phyloP scores from a whole-genome alignment of 768 basidiomycete genomes.

The Phanerodontia chrysosporium region DNA sequence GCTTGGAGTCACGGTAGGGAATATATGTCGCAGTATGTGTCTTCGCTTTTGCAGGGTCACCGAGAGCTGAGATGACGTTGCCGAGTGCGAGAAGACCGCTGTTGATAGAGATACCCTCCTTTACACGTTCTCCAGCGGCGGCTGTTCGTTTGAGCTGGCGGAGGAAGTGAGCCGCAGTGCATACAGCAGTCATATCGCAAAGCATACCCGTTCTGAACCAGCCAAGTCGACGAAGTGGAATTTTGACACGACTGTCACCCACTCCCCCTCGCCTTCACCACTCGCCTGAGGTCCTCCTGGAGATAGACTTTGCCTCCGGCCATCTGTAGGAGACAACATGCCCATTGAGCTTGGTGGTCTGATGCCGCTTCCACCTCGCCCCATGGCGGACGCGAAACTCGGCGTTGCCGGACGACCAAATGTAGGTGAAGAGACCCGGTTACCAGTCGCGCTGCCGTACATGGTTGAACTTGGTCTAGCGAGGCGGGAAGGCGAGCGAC shows the following conservation, averaged over 20 bases:
- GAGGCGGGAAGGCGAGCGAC: conserved; percentile 70
- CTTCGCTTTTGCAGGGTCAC: conserved; percentile 86
- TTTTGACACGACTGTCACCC: conserved; percentile 89
- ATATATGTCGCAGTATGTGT: conserved; percentile 83
- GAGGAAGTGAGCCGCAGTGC: conserved; percentile 14
- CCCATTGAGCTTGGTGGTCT: conserved; percentile 81
- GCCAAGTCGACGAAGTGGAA: conserved; percentile 99
- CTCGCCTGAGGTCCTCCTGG: conserved; percentile 13
- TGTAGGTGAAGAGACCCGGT: conserved; percentile 71
- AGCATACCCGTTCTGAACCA: conserved; percentile 85
- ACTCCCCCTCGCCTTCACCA: conserved; percentile 68
- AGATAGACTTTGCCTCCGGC: conserved; percentile 18
- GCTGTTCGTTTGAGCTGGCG: conserved; percentile 89
- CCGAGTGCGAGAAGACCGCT: conserved; percentile 93
- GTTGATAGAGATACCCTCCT: conserved; percentile 99
- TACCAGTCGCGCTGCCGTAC: conserved; percentile 31
- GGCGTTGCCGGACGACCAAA: conserved; percentile 77
- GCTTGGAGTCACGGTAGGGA: conserved; percentile 97
- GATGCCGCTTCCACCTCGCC: conserved; percentile 48
- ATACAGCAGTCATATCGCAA: background rate
- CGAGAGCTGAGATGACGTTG: conserved; percentile 97
- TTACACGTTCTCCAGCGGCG: conserved; percentile 93
- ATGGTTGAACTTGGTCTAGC: conserved; percentile 82
- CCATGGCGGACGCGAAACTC: conserved; percentile 73
- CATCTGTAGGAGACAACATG: conserved; percentile 48